Conservation (phyloP, 768 basidiomycete species). For the Lentinula guzmanii region DNA sequence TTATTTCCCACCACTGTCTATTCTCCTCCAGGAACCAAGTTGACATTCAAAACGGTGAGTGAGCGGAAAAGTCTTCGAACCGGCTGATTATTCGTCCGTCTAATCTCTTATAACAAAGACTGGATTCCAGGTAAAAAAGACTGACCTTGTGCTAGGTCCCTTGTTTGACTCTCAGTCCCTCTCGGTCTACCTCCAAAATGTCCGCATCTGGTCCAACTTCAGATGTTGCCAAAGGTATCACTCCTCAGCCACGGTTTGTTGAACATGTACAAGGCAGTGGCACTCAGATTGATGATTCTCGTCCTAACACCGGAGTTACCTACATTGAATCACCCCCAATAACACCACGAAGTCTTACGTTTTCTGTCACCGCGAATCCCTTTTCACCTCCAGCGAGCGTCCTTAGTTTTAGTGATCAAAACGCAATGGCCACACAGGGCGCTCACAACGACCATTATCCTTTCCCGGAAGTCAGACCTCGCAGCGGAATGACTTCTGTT, state of each 20-base stretch:
- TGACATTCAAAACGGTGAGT: slow-evolving; percentile 5
- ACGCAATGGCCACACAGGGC: slow-evolving; percentile 15
- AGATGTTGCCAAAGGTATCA: slow-evolving; percentile 16
- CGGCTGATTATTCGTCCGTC: neutral
- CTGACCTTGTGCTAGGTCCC: neutral
- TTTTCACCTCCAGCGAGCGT: slow-evolving; percentile 49
- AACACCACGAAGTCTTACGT: slow-evolving; percentile 29
- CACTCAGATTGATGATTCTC: neutral
- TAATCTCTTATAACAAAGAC: neutral
- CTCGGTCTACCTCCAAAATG: neutral
- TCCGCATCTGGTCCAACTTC: slow-evolving; percentile 13
- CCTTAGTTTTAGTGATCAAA: slow-evolving; percentile 30
- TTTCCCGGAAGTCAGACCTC: slow-evolving; percentile 27
- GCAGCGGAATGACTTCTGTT: slow-evolving; percentile 30
- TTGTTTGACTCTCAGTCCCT: neutral
- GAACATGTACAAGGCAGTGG: slow-evolving; percentile 6
- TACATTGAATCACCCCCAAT: slow-evolving; percentile 28
- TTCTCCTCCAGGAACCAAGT: neutral
- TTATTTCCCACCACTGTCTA: neutral
- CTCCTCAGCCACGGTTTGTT: slow-evolving; percentile 15
- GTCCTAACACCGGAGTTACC: neutral
- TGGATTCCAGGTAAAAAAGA: neutral
- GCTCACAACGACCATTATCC: slow-evolving; percentile 18
- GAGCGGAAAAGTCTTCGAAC: neutral
- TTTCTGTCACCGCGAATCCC: slow-evolving; percentile 28